Conservation (phyloP, 306 rosid genomes). For the Astragalus glycyphyllos region DNA sequence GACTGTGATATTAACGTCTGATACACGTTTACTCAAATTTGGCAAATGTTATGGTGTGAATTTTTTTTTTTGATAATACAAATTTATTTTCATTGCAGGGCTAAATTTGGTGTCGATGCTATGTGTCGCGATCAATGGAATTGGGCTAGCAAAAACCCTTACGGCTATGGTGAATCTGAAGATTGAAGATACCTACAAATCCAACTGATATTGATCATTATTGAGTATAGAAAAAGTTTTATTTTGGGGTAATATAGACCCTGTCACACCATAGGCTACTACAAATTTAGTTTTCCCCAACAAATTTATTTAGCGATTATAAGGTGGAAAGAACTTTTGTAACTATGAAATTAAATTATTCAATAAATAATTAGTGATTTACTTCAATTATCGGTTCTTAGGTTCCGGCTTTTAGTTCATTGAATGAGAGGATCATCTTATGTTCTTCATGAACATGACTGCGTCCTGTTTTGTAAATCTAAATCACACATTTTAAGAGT, state of each 20-base stretch:
- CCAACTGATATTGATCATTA: slow-evolving; percentile 40
- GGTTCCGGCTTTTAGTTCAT: slow-evolving; percentile 31
- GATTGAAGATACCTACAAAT: slow-evolving; percentile 45
- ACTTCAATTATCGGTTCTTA: slow-evolving; percentile 23
- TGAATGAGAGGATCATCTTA: slow-evolving; percentile 30
- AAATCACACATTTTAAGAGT: slow-evolving; percentile 26
- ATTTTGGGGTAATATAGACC: slow-evolving; percentile 22
- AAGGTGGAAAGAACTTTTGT: slow-evolving; percentile 39
- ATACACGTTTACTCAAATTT: background rate
- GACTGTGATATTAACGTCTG: background rate
- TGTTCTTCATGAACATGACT: slow-evolving; percentile 39
- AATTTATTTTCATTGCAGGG: slow-evolving; percentile 59
- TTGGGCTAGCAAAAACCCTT: slow-evolving; percentile 98
- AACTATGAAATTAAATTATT: slow-evolving; percentile 38
- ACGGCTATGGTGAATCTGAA: slow-evolving; percentile 71
- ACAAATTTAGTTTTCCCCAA: slow-evolving; percentile 26
- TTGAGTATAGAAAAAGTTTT: slow-evolving; percentile 18
- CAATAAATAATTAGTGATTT: slow-evolving; percentile 45
- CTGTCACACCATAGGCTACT: slow-evolving; percentile 39
- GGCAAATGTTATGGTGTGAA: too few relatives aligned
- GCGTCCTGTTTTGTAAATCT: slow-evolving; percentile 37
- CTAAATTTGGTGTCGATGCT: slow-evolving; percentile 75
- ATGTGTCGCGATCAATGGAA: slow-evolving; percentile 99
- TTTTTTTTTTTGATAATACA: too few relatives aligned
- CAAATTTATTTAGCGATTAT: slow-evolving; percentile 29